Percentiles rank a stretch among this genome's conserved stretches.
Evolutionary conservation across 2,329 filamentous ascomycete species (phyloP).

Genomic region (Colletotrichum costaricense): DNA sequence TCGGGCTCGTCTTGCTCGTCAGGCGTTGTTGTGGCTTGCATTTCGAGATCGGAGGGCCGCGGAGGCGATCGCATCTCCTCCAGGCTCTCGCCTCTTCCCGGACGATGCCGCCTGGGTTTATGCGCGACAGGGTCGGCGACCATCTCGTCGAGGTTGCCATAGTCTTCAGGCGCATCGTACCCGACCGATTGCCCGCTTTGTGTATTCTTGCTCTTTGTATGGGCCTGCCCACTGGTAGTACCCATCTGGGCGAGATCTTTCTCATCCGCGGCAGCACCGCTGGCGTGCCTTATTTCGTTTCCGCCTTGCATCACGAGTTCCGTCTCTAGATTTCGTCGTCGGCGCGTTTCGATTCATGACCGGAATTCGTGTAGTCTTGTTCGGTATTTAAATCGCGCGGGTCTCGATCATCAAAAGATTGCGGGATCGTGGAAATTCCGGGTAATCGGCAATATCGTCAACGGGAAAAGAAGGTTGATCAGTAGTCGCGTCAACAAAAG

Average conservation of each 20-base stretch:
- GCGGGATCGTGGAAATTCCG: neutral
- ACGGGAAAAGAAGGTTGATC: neutral
- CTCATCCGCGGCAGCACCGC: neutral
- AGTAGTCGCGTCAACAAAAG: neutral
- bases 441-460: neutral
- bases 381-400: neutral
- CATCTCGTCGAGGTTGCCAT: conserved; percentile 57
- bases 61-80: conserved; percentile 19
- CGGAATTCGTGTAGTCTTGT: neutral
- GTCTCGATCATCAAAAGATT: neutral
- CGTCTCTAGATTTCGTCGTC: neutral
- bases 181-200: neutral
- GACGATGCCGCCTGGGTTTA: neutral
- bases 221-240: neutral
- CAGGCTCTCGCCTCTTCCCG: conserved; percentile 4
- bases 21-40: neutral
- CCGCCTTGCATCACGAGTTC: conserved; percentile 19
- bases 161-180: conserved; percentile 46
- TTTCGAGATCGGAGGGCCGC: conserved; percentile 2
- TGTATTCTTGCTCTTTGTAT: neutral
- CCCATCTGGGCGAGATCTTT: neutral
- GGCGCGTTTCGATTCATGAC: conserved; percentile 7
- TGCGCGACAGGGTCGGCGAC: conserved; percentile 43
- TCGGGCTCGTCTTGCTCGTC: neutral
- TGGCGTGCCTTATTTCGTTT: neutral